Evolutionary conservation across 2,329 filamentous ascomycete species (phyloP).

Genomic region (Myotisia sp.): DNA sequence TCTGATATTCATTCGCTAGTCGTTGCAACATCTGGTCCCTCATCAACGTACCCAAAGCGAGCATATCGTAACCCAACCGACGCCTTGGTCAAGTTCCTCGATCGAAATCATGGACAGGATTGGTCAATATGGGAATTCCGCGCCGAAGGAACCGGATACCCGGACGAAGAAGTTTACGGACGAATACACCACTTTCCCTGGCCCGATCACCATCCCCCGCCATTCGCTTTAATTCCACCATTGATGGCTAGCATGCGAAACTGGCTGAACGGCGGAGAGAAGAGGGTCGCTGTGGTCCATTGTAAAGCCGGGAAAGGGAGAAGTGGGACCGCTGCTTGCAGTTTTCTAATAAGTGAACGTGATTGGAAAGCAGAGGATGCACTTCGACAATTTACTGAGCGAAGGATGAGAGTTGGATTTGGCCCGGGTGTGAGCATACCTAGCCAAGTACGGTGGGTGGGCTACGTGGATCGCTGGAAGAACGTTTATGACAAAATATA

Average conservation of each 20-base stretch:
- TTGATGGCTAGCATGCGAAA: constrained; percentile 88
- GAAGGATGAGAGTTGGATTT: constrained; percentile 79
- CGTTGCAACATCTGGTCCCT: constrained; percentile 69
- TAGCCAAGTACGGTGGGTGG: constrained; percentile 75
- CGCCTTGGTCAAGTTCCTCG: constrained; percentile 72
- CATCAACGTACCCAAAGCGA: constrained; percentile 73
- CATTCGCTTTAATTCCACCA: constrained; percentile 73
- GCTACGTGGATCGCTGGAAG: constrained; percentile 80
- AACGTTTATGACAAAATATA: constrained; percentile 58
- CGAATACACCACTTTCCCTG: constrained; percentile 85
- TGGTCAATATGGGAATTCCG: constrained; percentile 99
- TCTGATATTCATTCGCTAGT: constrained; percentile 24
- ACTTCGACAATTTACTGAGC: constrained; percentile 56
- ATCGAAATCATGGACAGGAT: constrained; percentile 63
- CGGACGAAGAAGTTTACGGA: constrained; percentile 73
- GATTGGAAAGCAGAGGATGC: constrained; percentile 53
- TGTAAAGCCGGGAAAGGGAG: constrained; percentile 95
- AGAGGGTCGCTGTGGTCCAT: constrained; percentile 74
- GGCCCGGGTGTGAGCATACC: constrained; percentile 84
- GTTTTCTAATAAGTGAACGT: constrained; percentile 80
- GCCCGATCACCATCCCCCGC: constrained; percentile 93
- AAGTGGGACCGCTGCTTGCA: constrained; percentile 75
- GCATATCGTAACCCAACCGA: constrained; percentile 91
- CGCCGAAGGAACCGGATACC: constrained; percentile 90
- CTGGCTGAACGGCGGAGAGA: constrained; percentile 47